Base-by-base conservation (phyloP, 192 early-diverging fungal genomes). In the Kickxella alabastrina region DNA sequence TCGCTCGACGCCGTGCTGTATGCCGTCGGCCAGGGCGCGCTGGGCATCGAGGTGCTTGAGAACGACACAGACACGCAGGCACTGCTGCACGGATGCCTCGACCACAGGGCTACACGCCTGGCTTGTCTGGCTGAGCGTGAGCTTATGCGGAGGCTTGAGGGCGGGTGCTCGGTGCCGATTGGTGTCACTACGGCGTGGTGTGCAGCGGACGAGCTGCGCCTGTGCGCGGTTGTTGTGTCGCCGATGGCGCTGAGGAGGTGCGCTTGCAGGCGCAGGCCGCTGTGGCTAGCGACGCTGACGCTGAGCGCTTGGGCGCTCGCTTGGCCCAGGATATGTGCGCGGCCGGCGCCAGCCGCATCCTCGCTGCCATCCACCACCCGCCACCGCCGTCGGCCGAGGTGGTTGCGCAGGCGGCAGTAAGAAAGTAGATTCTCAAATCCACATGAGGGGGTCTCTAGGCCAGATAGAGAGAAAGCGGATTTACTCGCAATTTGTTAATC, bases 131-230 rank as follows among this genome's bases (percentile, higher is more conserved):
- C 88, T 9, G 93, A 98, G 62, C 89, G 92, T 12, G 73, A 84
- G 28, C 79, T 94, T 55, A 92, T 95, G 92, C 80, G 87, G 21
- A 78, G 66, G 25, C 69, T 98, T 19, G 92, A 98, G 75, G 95
- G 95, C 29, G 95, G 95, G 3, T 98, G 95, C 77, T 88, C 83
- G 42, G 92, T 98, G 37, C 93, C 95, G 4, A 85, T 97, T 54
- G 95, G 93, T 26, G 92, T 94, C 13, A 81, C 68, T 51, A 81
- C 88, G 1, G 48, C 48, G 48, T 85, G 81, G 71, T 49, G n/a
- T 35, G 23, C 15, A 25, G 27, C 1, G 43, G 41, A 2, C 24
- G 8, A 24, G 31, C 67, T 93, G 26, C 35, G 23, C 17, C 53
- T 96, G 50, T 69, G 54, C 44, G 90, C 84, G 0, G 50, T 85